Conservation (phyloP, 441 rosid species). For the Mallotus repandus region DNA sequence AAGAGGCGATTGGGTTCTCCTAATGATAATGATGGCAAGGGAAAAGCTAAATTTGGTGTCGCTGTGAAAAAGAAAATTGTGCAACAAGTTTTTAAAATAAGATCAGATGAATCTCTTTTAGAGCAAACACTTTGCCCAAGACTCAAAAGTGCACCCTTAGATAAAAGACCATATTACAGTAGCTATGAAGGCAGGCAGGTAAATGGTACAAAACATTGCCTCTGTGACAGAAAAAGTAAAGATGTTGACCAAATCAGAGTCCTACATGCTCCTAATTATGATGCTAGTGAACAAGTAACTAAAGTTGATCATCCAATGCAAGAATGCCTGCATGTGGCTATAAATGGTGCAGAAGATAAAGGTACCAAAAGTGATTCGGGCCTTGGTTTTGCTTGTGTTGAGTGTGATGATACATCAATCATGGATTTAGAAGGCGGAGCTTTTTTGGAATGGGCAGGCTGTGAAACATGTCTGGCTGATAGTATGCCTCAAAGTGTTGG, state of each 20-base stretch:
- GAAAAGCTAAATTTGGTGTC: background rate
- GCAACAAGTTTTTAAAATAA: background rate
- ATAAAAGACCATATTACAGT: constrained; percentile 22
- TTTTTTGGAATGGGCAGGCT: constrained; percentile 10
- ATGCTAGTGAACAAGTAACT: constrained; percentile 11
- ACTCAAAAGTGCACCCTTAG: constrained; percentile 17
- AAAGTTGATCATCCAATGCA: constrained; percentile 14
- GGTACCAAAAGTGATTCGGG: background rate
- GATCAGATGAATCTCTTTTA: constrained; percentile 8
- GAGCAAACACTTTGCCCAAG: constrained; percentile 22
- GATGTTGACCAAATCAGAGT: constrained; percentile 12
- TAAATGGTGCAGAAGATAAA: constrained; percentile 12
- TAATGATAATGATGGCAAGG: background rate
- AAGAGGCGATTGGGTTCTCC: background rate
- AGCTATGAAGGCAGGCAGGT: constrained; percentile 13
- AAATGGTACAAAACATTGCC: constrained; percentile 7
- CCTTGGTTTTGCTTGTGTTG: background rate
- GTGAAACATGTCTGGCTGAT: constrained; percentile 14
- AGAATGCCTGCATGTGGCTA: background rate
- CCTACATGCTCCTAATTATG: background rate
- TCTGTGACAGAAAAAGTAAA: constrained; percentile 6
- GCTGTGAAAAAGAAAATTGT: background rate
- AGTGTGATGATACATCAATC: constrained; percentile 4
- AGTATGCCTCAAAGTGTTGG: background rate
- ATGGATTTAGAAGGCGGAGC: constrained; percentile 2